phyloP scores from a whole-genome alignment of 805 yeast genomes.

The Kockiozyma suomiensis region DNA sequence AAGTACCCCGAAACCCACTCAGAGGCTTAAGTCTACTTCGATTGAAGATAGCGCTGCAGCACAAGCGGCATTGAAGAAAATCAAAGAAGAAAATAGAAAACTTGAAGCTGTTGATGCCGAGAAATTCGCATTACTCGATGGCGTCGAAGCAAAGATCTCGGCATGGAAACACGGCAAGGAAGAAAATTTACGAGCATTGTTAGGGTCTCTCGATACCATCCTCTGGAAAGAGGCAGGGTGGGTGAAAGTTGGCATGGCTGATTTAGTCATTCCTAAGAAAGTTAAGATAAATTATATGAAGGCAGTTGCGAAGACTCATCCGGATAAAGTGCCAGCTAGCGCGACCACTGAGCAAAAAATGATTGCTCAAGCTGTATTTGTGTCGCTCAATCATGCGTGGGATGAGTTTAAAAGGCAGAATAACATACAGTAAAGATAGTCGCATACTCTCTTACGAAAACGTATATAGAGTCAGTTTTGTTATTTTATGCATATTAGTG shows the following conservation, averaged over 20 bases:
- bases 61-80: slow-evolving; percentile 54
- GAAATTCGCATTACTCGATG: slow-evolving; percentile 63
- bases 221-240: slow-evolving; percentile 69
- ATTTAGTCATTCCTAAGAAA: slow-evolving; percentile 83
- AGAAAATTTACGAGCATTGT: slow-evolving; percentile 74
- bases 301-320: slow-evolving; percentile 76
- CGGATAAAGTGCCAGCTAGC: slow-evolving; percentile 72
- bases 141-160: slow-evolving; percentile 56
- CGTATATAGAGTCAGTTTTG: neutral
- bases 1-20: slow-evolving; percentile 12
- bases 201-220: slow-evolving; percentile 67
- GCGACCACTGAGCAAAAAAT: slow-evolving; percentile 70
- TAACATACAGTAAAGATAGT: slow-evolving; percentile 40
- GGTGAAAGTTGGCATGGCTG: slow-evolving; percentile 68
- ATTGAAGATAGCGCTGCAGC: slow-evolving; percentile 32
- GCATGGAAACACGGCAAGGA: slow-evolving; percentile 77
- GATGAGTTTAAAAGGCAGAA: slow-evolving; percentile 71
- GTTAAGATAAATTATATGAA: slow-evolving; percentile 84
- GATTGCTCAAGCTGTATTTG: slow-evolving; percentile 86
- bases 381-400: slow-evolving; percentile 86
- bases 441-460: neutral
- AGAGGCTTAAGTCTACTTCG: slow-evolving; percentile 15
- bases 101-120: slow-evolving; percentile 57
- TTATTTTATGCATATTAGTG: neutral
- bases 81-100: slow-evolving; percentile 52